Evolutionary conservation across 805 yeast genomes (phyloP).

Genomic region (Candida koratica): DNA sequence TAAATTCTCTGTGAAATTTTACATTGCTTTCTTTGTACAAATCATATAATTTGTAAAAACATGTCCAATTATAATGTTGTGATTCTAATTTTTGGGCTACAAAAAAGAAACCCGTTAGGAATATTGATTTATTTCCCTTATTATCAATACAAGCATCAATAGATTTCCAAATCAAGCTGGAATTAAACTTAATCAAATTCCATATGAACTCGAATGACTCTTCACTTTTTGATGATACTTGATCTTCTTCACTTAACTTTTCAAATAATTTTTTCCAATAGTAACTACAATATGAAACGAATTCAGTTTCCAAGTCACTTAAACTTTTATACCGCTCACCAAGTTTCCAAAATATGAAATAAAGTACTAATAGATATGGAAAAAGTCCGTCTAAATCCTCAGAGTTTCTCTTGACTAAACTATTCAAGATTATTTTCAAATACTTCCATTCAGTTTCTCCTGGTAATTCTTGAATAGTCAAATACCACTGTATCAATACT

Average conservation of each 20-base stretch:
- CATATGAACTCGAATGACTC: constrained; percentile 7
- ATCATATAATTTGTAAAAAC: constrained; percentile 22
- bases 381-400: neutral
- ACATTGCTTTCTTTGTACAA: constrained; percentile 15
- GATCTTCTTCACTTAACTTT: constrained; percentile 4
- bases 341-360: constrained; percentile 10
- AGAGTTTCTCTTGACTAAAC: constrained; percentile 1
- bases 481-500: constrained; percentile 27
- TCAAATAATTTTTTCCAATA: constrained; percentile 10
- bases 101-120: constrained; percentile 12
- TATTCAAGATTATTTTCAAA: constrained; percentile 7
- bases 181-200: constrained; percentile 7
- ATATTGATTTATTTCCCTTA: neutral
- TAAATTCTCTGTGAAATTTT: constrained; percentile 14
- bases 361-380: constrained; percentile 2
- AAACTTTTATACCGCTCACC: neutral
- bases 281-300: constrained; percentile 8
- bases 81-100: constrained; percentile 9
- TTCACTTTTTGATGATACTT: constrained; percentile 2
- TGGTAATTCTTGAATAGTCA: constrained; percentile 29
- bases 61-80: constrained; percentile 21
- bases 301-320: constrained; percentile 2
- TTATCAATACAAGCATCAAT: neutral
- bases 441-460: constrained; percentile 11
- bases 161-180: constrained; percentile 9